phyloP scores from a whole-genome alignment of 805 yeast species.

The Yarrowia phangngaensis region DNA sequence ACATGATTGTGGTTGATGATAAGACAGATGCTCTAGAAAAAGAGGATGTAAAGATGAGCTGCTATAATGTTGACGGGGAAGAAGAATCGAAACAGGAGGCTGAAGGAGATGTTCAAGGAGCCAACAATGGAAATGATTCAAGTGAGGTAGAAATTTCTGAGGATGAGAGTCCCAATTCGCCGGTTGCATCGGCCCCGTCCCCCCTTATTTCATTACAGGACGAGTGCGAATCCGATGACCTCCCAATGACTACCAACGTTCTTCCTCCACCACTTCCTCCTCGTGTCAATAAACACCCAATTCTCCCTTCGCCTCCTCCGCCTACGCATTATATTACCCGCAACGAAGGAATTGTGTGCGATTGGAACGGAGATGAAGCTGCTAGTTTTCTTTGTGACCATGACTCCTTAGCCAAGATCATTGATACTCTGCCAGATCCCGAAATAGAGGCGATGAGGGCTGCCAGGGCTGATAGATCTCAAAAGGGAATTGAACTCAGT shows the following conservation, averaged over 20 bases:
- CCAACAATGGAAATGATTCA: too few species aligned
- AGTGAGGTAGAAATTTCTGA: too few species aligned
- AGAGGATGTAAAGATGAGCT: slow-evolving; percentile 19
- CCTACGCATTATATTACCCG: slow-evolving; percentile 13
- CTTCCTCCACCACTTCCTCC: slow-evolving; percentile 6
- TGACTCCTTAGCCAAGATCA: background rate
- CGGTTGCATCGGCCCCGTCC: too few species aligned
- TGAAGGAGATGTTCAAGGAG: too few species aligned
- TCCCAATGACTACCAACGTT: background rate
- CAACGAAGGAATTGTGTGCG: slow-evolving; percentile 13
- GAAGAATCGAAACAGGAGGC: background rate
- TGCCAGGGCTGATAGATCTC: slow-evolving; percentile 3
- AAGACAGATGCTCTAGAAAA: slow-evolving; percentile 6
- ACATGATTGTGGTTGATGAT: slow-evolving; percentile 11
- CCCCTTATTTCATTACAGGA: too few species aligned
- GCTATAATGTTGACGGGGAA: background rate
- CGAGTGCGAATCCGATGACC: too few species aligned
- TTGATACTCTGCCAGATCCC: slow-evolving; percentile 9
- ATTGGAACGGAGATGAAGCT: slow-evolving; percentile 6
- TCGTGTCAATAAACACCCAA: slow-evolving; percentile 14
- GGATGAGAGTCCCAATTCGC: too few species aligned
- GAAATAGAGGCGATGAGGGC: slow-evolving; percentile 10
- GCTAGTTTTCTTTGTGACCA: background rate
- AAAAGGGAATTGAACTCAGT: slow-evolving; percentile 47
- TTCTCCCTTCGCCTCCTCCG: slow-evolving; percentile 15